A percentile compares a stretch with the other conserved stretches of the same genome.
phyloP scores from a whole-genome alignment of 495 filamentous ascomycete species.

The Xylaria nigripes region DNA sequence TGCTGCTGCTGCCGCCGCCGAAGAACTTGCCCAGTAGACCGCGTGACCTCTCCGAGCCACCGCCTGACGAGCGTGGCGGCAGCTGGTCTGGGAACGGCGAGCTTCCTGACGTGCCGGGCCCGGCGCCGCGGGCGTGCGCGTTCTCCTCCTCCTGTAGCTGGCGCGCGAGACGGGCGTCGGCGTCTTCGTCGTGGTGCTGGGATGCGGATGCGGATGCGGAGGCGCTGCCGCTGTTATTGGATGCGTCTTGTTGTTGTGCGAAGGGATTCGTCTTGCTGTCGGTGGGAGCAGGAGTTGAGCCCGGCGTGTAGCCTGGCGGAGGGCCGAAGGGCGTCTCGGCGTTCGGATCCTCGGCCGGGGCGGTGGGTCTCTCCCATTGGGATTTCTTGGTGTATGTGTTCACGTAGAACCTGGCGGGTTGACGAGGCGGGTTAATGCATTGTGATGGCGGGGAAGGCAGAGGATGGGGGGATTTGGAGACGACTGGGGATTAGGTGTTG shows the following conservation, averaged over 20 bases:
- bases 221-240: neutral
- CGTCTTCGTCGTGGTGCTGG: slow-evolving; percentile 41
- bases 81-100: slow-evolving; percentile 30
- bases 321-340: slow-evolving; percentile 41
- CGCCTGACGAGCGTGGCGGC: slow-evolving; percentile 29
- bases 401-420: slow-evolving; percentile 65
- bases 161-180: slow-evolving; percentile 66
- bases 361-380: slow-evolving; percentile 74
- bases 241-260: slow-evolving; percentile 57
- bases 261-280: slow-evolving; percentile 52
- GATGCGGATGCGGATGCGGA: neutral
- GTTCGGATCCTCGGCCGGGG: slow-evolving; percentile 45
- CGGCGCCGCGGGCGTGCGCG: slow-evolving; percentile 42
- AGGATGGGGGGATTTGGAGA: neutral
- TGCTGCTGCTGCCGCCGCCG: slow-evolving; percentile 21
- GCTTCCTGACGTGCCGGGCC: slow-evolving; percentile 13
- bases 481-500: neutral
- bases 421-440: neutral
- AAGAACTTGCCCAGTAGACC: slow-evolving; percentile 51
- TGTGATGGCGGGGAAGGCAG: neutral
- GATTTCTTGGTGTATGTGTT: slow-evolving; percentile 79
- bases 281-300: slow-evolving; percentile 29
- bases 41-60: slow-evolving; percentile 31
- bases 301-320: slow-evolving; percentile 57
- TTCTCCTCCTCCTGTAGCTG: slow-evolving; percentile 79